phyloP scores from a whole-genome alignment of 2,329 filamentous ascomycete species.

The Alternaria metachromatica region DNA sequence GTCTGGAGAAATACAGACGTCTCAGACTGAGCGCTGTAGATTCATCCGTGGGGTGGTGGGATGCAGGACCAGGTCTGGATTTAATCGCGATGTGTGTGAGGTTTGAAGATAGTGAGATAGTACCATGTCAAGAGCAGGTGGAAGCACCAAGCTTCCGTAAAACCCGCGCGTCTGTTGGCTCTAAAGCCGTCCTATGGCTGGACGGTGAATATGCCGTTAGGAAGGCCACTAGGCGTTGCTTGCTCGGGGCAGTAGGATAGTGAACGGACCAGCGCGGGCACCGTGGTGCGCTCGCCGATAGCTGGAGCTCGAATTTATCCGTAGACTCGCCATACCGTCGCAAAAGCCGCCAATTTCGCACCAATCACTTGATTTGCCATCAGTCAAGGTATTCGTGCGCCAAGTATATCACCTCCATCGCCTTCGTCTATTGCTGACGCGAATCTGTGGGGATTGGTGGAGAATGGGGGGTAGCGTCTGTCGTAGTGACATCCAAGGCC shows the following conservation, averaged over 20 bases:
- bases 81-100: conserved; percentile 41
- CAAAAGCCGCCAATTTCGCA: conserved; percentile 35
- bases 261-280: conserved; percentile 31
- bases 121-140: conserved; percentile 38
- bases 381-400: conserved; percentile 19
- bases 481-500: conserved; percentile 3
- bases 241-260: conserved; percentile 35
- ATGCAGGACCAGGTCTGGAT: conserved; percentile 39
- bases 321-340: conserved; percentile 27
- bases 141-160: conserved; percentile 42
- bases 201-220: conserved; percentile 48
- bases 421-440: conserved; percentile 30
- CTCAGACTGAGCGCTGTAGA: conserved; percentile 30
- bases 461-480: conserved; percentile 21
- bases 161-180: conserved; percentile 39
- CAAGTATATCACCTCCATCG: conserved; percentile 21
- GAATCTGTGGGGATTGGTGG: conserved; percentile 38
- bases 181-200: conserved; percentile 47
- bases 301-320: conserved; percentile 40
- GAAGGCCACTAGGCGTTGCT: conserved; percentile 30
- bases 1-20: conserved; percentile 33
- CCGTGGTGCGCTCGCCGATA: conserved; percentile 27
- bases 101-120: conserved; percentile 42
- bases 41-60: conserved; percentile 28
- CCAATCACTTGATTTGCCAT: conserved; percentile 31